Percentiles rank a stretch among this genome's conserved stretches.
Evolutionary conservation across 225 moss, liverwort and hornwort genomes (phyloP).

Genomic region (Neckera pumila): DNA sequence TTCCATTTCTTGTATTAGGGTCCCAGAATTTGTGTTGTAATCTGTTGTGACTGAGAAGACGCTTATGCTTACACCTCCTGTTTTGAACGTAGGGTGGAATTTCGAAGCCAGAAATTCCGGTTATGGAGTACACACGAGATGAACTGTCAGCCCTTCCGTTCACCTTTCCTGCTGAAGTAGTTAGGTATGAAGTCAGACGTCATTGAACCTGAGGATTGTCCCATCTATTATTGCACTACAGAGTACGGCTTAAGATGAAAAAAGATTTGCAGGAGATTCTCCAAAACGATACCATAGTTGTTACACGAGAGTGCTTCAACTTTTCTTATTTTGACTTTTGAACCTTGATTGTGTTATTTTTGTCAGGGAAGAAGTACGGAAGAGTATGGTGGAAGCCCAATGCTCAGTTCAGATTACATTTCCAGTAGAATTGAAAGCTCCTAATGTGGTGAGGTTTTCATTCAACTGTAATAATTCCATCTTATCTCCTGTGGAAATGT

Average conservation of each 20-base stretch:
- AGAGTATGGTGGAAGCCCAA: conserved; percentile 87
- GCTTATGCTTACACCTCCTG: background rate
- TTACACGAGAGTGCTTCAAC: background rate
- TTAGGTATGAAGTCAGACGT: conserved; percentile 39
- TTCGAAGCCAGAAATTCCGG: conserved; percentile 51
- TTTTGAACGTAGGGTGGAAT: conserved; percentile 65
- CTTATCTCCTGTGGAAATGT: background rate
- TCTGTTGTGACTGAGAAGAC: background rate
- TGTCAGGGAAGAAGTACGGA: conserved; percentile 84
- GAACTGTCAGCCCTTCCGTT: conserved; percentile 74
- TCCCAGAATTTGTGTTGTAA: background rate
- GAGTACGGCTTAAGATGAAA: background rate
- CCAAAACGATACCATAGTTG: background rate
- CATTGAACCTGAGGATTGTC: background rate
- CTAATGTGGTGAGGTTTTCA: conserved; percentile 57
- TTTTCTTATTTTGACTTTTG: background rate
- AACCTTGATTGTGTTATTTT: background rate
- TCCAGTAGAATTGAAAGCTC: conserved; percentile 79
- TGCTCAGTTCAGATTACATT: conserved; percentile 94
- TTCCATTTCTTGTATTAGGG: background rate
- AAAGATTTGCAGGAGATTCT: background rate
- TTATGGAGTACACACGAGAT: conserved; percentile 75
- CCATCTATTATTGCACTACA: background rate
- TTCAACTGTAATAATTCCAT: background rate
- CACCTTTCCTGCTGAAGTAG: conserved; percentile 80